Base-by-base conservation (phyloP, 441 rosid species). In the Syzygium malaccense region DNA sequence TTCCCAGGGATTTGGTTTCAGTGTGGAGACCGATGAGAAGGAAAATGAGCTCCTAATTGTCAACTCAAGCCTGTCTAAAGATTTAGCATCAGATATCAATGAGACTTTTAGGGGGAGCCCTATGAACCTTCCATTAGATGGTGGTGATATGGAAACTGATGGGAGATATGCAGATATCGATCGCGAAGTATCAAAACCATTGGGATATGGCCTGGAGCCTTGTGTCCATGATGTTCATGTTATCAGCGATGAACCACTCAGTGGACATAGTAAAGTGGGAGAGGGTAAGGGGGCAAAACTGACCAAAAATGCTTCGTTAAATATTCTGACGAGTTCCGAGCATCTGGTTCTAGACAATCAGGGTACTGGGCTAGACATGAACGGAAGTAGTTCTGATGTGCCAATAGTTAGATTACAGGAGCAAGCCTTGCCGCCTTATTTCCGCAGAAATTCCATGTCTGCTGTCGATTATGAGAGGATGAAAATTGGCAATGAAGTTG, bases 371-470 rank as follows among this genome's bases (percentile, higher is more conserved):
- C 58, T 87, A 6, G 92, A 91, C 79, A 88, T 93, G 87, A 91
- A 91, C 85, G 91, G 93, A 91, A 94, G 95, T 91, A 91, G 92
- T 86, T 94, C 94, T 79, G 95, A 94, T 28, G 86, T 92, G 87
- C 92, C 89, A 14, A 30, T 89, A 33, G 90, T 88, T 89, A 84
- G 90, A 90, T 88, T 88, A 15, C 91, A 89, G 41, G 86, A 91
- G 20, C 91, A 91, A 85, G 79, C 88, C 60, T 79, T 86, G 88
- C 91, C 90, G 86, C 87, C 92, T 56, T 90, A 86, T 91, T 89
- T 93, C 49, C 93, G 95, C 54, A 93, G 98, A 90, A 93, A 96
- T 88, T 96, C 99, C 53, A 95, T 95, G 96, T 95, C 99, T 89
- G 93, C 94, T 86, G 91, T 94, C 71, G 99, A 97, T 91, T 89